Evolutionary conservation across 2,329 filamentous ascomycete genomes (phyloP).

Genomic region (Cercospora canescens): DNA sequence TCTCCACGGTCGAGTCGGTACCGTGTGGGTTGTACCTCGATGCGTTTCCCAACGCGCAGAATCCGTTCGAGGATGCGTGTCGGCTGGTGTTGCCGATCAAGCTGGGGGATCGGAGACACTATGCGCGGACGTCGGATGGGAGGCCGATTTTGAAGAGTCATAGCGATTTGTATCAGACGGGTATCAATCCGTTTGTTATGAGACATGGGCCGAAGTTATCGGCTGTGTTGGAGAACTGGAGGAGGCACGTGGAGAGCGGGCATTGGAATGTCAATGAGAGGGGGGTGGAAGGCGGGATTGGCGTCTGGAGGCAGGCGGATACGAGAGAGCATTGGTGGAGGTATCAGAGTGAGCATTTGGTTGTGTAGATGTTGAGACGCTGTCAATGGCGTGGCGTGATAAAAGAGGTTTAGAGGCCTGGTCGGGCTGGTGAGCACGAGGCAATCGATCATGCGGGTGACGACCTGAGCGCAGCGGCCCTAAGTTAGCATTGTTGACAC

Average conservation of each 20-base stretch:
- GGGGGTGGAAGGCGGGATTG: conserved; percentile 34
- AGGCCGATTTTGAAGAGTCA: conserved; percentile 32
- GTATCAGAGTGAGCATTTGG: conserved; percentile 32
- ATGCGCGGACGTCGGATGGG: conserved; percentile 35
- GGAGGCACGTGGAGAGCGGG: conserved; percentile 33
- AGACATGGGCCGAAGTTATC: conserved; percentile 36
- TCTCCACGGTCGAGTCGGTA: conserved; percentile 33
- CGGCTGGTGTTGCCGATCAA: conserved; percentile 35
- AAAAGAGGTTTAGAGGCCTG: too few relatives aligned
- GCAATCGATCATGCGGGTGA: too few relatives aligned
- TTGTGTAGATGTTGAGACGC: conserved; percentile 23
- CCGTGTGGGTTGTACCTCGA: conserved; percentile 39
- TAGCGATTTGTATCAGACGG: conserved; percentile 36
- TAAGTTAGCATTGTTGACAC: too few relatives aligned
- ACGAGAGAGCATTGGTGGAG: conserved; percentile 37
- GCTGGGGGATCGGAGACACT: conserved; percentile 30
- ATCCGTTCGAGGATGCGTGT: conserved; percentile 38
- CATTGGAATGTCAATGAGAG: conserved; percentile 36
- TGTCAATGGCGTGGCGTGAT: too few relatives aligned
- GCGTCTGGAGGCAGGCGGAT: conserved; percentile 36
- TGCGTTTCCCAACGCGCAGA: conserved; percentile 35
- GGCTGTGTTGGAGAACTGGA: conserved; percentile 36
- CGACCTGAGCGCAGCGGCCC: too few relatives aligned
- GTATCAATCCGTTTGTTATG: conserved; percentile 37
- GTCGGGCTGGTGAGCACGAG: background rate